Evolutionary conservation across 805 yeast genomes (phyloP), one percentile per base, ranked within the genome.

Genomic region (Kregervanrija pseudodelftensis): DNA sequence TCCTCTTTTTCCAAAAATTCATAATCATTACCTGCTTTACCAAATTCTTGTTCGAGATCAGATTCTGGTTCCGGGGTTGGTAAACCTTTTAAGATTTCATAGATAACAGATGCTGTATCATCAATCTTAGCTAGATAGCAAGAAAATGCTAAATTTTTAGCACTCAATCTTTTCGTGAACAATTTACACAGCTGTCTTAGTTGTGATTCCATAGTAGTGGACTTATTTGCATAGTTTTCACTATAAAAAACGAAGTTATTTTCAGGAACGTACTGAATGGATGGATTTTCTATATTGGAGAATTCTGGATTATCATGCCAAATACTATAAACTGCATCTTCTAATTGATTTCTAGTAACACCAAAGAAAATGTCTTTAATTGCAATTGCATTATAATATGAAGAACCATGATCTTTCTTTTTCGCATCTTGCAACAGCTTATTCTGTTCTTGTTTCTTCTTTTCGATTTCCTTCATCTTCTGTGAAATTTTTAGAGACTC

Each of bases 331-430:
- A 61, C 60, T 15, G 63, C 53, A 0, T 47, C 53, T 40, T 68
- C 72, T 10, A 80, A 50, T 14, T 70, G 74, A 8, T 69, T 71
- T 42, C 62, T 64, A 0, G 79, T 72, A 1, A 74, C 67, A 1
- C 85, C 86, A 41, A 73, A 66, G 34, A 74, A 73, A 3, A 77
- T 67, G 44, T 77, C 80, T 33, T 66, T 65, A 11, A 84, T 69
- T 12, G 75, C 53, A 42, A 83, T 65, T 1, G 84, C 79, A 59
- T 82, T 82, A 61, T 58, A 76, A 36, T 56, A 58, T 2, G 48
- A 40, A 9, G 22, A n/a, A 17, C 43, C n/a, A 10, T 43, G 60
- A 58, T 40, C 49, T 22, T 39, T 44, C n/a, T 41, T 13, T 52
- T 48, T 38, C 43, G 49, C 37, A 58, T 57, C 47, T 50, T 59